Evolutionary conservation across 2,329 filamentous ascomycete genomes (phyloP).

Genomic region (Botryosphaeria dothidea): DNA sequence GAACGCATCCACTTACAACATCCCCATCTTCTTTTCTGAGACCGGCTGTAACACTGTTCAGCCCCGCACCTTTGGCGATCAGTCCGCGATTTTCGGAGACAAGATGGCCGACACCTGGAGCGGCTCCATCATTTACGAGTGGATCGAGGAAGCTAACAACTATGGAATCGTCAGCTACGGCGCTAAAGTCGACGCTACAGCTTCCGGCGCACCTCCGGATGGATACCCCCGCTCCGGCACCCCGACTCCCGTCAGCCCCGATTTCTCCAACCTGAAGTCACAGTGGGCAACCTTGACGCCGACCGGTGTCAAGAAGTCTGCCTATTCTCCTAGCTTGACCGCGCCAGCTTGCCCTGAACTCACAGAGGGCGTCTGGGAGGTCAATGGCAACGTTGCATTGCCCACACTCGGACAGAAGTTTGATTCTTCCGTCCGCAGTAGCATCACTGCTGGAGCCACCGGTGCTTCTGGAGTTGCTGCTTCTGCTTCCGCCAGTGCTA

Average conservation of each 20-base stretch:
- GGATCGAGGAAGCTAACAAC: slow-evolving; percentile 60
- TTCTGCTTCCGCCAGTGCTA: slow-evolving; percentile 16
- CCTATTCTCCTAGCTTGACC: slow-evolving; percentile 64
- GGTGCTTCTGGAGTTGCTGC: slow-evolving; percentile 5
- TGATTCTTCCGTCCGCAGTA: slow-evolving; percentile 24
- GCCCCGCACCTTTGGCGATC: slow-evolving; percentile 68
- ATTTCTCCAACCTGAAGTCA: slow-evolving; percentile 74
- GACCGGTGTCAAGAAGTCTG: slow-evolving; percentile 64
- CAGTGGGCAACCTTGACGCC: slow-evolving; percentile 76
- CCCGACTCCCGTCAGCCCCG: slow-evolving; percentile 71
- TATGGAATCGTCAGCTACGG: slow-evolving; percentile 83
- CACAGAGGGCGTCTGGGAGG: slow-evolving; percentile 69
- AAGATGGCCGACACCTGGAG: slow-evolving; percentile 73
- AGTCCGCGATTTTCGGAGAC: slow-evolving; percentile 72
- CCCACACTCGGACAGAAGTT: slow-evolving; percentile 64
- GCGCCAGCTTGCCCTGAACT: slow-evolving; percentile 70
- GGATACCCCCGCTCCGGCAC: slow-evolving; percentile 72
- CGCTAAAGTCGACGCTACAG: slow-evolving; percentile 52
- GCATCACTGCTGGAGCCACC: slow-evolving; percentile 18
- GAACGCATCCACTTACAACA: slow-evolving; percentile 68
- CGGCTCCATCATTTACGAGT: slow-evolving; percentile 84
- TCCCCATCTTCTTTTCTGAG: slow-evolving; percentile 90
- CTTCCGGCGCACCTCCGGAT: slow-evolving; percentile 53
- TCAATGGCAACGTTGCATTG: slow-evolving; percentile 68
- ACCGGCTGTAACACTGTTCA: slow-evolving; percentile 71